Conservation (phyloP, 345 rosid species). For the Acer yangbiense region DNA sequence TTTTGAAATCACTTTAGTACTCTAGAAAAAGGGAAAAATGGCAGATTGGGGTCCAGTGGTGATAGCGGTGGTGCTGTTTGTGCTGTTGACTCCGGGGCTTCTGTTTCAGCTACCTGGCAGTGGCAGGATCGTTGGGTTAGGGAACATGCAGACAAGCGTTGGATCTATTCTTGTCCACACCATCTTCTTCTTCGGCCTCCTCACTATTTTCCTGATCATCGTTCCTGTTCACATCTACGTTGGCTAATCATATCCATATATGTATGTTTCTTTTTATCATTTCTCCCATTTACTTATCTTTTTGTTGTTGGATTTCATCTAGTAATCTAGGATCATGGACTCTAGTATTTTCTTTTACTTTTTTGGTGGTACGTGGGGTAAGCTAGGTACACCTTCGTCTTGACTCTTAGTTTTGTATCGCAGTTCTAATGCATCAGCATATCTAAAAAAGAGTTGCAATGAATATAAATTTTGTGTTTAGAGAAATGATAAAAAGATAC, state of each 20-base stretch:
- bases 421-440: too few relatives aligned
- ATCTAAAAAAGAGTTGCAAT: too few relatives aligned
- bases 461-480: too few relatives aligned
- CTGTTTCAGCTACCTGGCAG: slow-evolving; percentile 71
- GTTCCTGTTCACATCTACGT: slow-evolving; percentile 63
- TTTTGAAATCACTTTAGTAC: not conserved
- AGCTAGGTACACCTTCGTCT: too few relatives aligned
- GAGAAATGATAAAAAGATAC: too few relatives aligned
- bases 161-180: slow-evolving; percentile 62
- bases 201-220: slow-evolving; percentile 60
- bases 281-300: not conserved
- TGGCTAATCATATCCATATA: slow-evolving; percentile 18
- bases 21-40: slow-evolving; percentile 28
- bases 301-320: not conserved
- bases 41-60: slow-evolving; percentile 87
- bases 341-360: not conserved
- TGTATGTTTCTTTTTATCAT: not conserved
- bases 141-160: slow-evolving; percentile 69
- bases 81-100: slow-evolving; percentile 67
- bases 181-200: slow-evolving; percentile 58
- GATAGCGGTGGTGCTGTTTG: slow-evolving; percentile 66
- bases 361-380: too few relatives aligned
- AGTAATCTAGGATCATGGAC: not conserved
- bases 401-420: too few relatives aligned
- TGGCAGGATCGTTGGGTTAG: slow-evolving; percentile 56